Conservation (phyloP, 2,329 filamentous ascomycete genomes). For the Alternaria gaisen region DNA sequence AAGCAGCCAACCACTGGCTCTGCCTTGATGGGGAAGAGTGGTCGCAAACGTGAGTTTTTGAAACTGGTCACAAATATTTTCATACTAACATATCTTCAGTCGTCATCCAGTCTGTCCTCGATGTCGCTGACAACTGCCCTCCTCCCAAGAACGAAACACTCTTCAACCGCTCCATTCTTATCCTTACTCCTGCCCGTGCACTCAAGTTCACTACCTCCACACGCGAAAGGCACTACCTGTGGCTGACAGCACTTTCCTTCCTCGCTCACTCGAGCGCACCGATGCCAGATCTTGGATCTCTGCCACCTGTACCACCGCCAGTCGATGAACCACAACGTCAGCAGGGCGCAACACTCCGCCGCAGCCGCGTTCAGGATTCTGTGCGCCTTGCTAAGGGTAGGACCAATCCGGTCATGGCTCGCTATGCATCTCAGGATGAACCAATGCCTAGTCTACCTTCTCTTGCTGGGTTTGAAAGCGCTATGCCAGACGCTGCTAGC, state of each 20-base stretch:
- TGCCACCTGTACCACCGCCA: slow-evolving; percentile 53
- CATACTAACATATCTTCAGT: slow-evolving; percentile 63
- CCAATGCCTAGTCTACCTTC: slow-evolving; percentile 44
- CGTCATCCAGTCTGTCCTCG: slow-evolving; percentile 92
- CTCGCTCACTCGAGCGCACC: slow-evolving; percentile 87
- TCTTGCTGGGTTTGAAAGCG: slow-evolving; percentile 49
- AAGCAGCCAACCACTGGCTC: slow-evolving; percentile 91
- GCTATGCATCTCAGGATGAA: slow-evolving; percentile 43
- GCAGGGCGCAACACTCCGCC: slow-evolving; percentile 54
- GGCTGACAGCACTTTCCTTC: slow-evolving; percentile 94
- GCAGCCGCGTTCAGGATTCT: slow-evolving; percentile 80
- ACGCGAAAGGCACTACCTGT: slow-evolving; percentile 88
- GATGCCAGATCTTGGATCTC: slow-evolving; percentile 73
- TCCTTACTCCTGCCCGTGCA: slow-evolving; percentile 90
- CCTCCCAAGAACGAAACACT: slow-evolving; percentile 75
- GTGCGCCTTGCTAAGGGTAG: slow-evolving; percentile 87
- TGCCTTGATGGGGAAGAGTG: slow-evolving; percentile 91
- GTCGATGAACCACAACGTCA: slow-evolving; percentile 42
- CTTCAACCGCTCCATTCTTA: slow-evolving; percentile 94
- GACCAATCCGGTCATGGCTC: slow-evolving; percentile 46
- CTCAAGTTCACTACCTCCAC: slow-evolving; percentile 91
- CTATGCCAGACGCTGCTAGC: slow-evolving; percentile 70
- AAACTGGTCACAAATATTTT: not conserved
- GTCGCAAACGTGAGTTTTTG: slow-evolving; percentile 82
- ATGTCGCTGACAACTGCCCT: slow-evolving; percentile 93